phyloP scores from a whole-genome alignment of 148 eudicot species.

The Persicaria tinctoria region DNA sequence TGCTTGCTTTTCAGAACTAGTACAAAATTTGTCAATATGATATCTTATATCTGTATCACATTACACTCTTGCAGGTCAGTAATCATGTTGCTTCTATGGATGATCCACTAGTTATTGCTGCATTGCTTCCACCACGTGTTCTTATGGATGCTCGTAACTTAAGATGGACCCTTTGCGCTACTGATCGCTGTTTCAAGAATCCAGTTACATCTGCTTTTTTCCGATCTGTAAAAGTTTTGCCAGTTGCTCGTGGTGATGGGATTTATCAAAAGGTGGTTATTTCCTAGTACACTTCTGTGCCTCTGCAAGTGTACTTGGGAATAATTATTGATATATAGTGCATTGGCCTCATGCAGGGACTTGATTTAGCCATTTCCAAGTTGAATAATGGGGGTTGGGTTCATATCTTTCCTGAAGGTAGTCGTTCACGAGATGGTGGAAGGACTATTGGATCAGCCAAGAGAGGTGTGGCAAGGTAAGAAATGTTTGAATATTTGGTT shows the following conservation, averaged over 20 bases:
- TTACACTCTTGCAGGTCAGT: slow-evolving; percentile 54
- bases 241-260: slow-evolving; percentile 91
- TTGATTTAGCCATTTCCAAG: slow-evolving; percentile 87
- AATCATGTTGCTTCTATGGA: slow-evolving; percentile 95
- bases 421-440: slow-evolving; percentile 95
- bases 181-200: slow-evolving; percentile 82
- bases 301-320: background rate
- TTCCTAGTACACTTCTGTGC: background rate
- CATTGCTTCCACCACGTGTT: slow-evolving; percentile 66
- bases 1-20: no score
- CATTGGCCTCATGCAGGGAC: slow-evolving; percentile 35
- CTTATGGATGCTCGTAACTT: slow-evolving; percentile 69
- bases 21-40: background rate
- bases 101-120: slow-evolving; percentile 81
- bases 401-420: slow-evolving; percentile 96
- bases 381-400: slow-evolving; percentile 90
- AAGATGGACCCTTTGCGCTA: slow-evolving; percentile 95
- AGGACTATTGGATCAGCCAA: slow-evolving; percentile 68
- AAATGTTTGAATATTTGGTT: background rate
- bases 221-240: slow-evolving; percentile 73
- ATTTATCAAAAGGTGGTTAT: slow-evolving; percentile 76
- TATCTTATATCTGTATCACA: background rate
- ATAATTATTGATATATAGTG: background rate
- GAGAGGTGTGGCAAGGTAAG: slow-evolving; percentile 82
- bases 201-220: slow-evolving; percentile 87